Evolutionary conservation across 345 rosid genomes (phyloP), one percentile per base, ranked within the genome.

Genomic region (Murraya paniculata): DNA sequence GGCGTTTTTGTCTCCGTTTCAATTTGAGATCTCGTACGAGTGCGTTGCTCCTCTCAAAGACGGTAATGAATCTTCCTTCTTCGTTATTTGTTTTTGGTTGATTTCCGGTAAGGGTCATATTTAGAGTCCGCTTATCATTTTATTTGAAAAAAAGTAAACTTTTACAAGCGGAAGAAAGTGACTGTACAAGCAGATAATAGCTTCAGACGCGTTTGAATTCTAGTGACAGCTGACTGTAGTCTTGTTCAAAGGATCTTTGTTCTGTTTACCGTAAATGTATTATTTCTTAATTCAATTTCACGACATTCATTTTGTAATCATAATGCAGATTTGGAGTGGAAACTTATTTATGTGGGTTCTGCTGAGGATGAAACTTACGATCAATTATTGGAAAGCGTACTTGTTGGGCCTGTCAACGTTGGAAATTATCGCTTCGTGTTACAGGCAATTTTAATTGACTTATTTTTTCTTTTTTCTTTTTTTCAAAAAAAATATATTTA

Each of bases 11-110:
- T 82, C 89, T 74, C 95, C 99, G 1, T 91, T 95, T 85, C 98
- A 92, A 89, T 95, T 95, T 80, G 94, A 95, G 90, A 93, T 95
- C 81, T 93, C 98, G 28, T 95, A 93, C 78, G 99, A 95, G 88
- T 92, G 97, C 78, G 84, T 95, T 81, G 84, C 90, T 72, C 90
- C 97, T 78, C 99, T 95, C 76, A 89, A 93, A 85, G 97, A 93
- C 81, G 99, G 98, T 95, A 88, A 38, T 33, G 61, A 57, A 56
- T 22, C 48, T 61, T 13, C 57, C 4, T 19, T 53, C 18, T 45
- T 14, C 50, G 50, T 11, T 45, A 1, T 62, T 19, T 27, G 21
- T 16, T 33, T 64, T 64, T 38, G 22, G 60, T 53, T 39, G 28
- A 62, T 2, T 38, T 66, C 22, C 22, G 33, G 18, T 30, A 2